These are phyloP conservation scores for Kazachstania viticola DNA, from an alignment of 805 yeast species.

Conservation along the genomic window DNA sequence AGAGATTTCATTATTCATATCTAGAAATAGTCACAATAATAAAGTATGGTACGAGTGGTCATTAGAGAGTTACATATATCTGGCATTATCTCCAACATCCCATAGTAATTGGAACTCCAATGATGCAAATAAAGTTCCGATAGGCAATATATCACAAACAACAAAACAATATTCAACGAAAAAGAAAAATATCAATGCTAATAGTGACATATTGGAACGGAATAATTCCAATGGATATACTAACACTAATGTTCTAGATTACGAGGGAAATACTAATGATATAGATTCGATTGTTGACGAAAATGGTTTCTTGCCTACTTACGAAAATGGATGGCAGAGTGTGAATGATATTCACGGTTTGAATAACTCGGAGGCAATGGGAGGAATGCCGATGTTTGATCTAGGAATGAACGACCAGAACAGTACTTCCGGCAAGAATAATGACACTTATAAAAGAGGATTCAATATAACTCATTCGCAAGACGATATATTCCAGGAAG, in stretches of 20 bases:
- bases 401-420: background rate
- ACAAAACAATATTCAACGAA: no score
- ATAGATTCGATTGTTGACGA: slow-evolving; percentile 1
- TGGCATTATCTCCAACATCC: slow-evolving; percentile 21
- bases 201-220: background rate
- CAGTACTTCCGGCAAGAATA: background rate
- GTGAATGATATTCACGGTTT: slow-evolving; percentile 23
- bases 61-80: slow-evolving; percentile 38
- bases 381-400: background rate
- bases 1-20: slow-evolving; percentile 40
- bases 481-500: slow-evolving; percentile 3
- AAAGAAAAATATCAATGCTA: background rate
- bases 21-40: slow-evolving; percentile 31
- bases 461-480: no score
- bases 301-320: slow-evolving; percentile 4
- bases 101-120: background rate
- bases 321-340: slow-evolving; percentile 23
- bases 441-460: no score
- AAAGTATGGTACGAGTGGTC: slow-evolving; percentile 64
- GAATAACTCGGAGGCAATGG: background rate
- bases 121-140: no score
- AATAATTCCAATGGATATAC: background rate
- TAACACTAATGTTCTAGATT: background rate
- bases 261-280: background rate
- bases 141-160: no score